phyloP scores from a whole-genome alignment of 768 basidiomycete genomes.

The Suillus clintonianus region DNA sequence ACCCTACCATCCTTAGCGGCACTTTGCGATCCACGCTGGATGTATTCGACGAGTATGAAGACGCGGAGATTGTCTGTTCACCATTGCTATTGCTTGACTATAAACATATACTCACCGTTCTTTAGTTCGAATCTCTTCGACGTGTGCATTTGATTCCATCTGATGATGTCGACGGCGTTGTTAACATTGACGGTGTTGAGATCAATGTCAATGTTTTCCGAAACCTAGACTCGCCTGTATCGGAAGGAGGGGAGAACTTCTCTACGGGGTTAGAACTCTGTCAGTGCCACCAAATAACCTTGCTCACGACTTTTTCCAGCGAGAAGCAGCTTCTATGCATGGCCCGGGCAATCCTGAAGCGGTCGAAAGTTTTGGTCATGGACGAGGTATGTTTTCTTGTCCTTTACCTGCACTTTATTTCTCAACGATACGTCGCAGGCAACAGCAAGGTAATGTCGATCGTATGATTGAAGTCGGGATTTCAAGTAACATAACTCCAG shows the following conservation, averaged over 20 bases:
- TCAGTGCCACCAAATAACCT: conserved; percentile 12
- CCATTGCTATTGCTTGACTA: neutral
- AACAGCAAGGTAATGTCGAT: conserved; percentile 56
- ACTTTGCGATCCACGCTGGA: conserved; percentile 80
- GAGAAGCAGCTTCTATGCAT: conserved; percentile 89
- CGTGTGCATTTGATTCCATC: conserved; percentile 79
- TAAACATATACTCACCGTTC: neutral
- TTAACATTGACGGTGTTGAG: conserved; percentile 33
- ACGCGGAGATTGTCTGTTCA: conserved; percentile 70
- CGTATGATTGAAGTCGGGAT: neutral
- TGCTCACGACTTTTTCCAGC: conserved; percentile 30
- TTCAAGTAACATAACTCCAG: conserved; percentile 26
- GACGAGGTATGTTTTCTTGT: conserved; percentile 58
- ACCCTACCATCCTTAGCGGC: conserved; percentile 86
- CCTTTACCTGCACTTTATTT: neutral
- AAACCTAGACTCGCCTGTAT: conserved; percentile 70
- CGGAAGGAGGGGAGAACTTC: conserved; percentile 90
- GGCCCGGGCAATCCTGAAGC: conserved; percentile 82
- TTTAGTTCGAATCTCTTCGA: conserved; percentile 78
- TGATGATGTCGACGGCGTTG: conserved; percentile 49
- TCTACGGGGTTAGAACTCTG: conserved; percentile 63
- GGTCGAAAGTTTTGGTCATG: conserved; percentile 80
- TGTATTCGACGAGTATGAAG: conserved; percentile 84
- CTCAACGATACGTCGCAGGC: conserved; percentile 43
- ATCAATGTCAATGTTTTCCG: conserved; percentile 79